A percentile compares a stretch with the other conserved stretches of the same genome.
These are phyloP conservation scores for Pachyrhizus erosus DNA, from an alignment of 306 rosid species.

Conservation along the genomic window DNA sequence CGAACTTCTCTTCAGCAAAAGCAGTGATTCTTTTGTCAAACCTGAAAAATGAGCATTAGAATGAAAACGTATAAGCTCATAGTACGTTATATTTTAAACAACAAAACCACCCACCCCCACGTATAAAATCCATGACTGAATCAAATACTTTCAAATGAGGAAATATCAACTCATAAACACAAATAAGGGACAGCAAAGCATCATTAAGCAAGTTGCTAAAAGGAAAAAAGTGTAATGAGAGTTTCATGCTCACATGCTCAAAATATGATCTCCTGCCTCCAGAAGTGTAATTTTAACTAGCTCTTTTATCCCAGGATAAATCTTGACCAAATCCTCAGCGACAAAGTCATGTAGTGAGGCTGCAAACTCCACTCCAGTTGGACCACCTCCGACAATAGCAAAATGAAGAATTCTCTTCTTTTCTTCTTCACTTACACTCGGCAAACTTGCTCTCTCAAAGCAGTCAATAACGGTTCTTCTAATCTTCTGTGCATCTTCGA, in stretches of 20 bases:
- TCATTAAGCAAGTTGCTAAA: conserved; percentile 12
- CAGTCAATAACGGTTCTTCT: conserved; percentile 93
- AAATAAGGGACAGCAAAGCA: conserved; percentile 1
- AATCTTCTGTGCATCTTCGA: conserved; percentile 97
- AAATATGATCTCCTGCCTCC: conserved; percentile 91
- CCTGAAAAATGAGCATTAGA: conserved; percentile 58
- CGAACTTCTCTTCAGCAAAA: conserved; percentile 87
- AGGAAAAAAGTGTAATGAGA: conserved; percentile 2
- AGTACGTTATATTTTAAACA: neutral
- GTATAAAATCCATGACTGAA: conserved; percentile 32
- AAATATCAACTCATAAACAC: conserved; percentile 43
- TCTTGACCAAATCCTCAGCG: conserved; percentile 72
- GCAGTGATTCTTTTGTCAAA: conserved; percentile 94
- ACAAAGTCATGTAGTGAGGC: conserved; percentile 96
- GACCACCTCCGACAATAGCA: conserved; percentile 99
- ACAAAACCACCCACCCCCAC: conserved; percentile 6
- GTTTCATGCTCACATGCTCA: conserved; percentile 69
- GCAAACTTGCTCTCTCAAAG: conserved; percentile 93
- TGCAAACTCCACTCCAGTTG: conserved; percentile 99
- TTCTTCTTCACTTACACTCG: conserved; percentile 81
- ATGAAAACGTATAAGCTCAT: neutral
- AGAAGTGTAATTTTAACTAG: conserved; percentile 85
- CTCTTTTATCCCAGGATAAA: conserved; percentile 81
- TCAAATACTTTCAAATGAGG: conserved; percentile 44
- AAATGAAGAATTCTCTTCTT: conserved; percentile 93